Evolutionary conservation across 768 basidiomycete genomes (phyloP), one percentile per base, ranked within the genome.

Genomic region (Melanogaster broomeanus): DNA sequence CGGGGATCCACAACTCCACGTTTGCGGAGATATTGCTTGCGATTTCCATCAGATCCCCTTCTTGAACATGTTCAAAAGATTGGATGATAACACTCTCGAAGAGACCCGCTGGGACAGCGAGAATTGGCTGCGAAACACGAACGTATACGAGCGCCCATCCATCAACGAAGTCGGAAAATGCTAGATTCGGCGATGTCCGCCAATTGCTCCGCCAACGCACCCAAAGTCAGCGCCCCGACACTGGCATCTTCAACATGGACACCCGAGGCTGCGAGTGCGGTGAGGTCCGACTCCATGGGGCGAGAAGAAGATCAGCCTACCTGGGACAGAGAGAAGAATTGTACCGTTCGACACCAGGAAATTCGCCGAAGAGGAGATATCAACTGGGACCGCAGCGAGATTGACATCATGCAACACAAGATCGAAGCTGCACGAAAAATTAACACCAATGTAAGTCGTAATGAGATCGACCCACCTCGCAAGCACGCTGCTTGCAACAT

Each of bases 31-130:
- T 46, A 43, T 61, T 59, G 35, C 52, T 60, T 1, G 54, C 62
- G 12, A 68, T 56, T 18, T 68, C 66, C 12, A 66, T 28, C 11
- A 67, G 56, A 13, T 68, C 57, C 5, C 60, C 64, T 42, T 68
- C 66, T 18, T 45, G 44, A 13, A 60, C 60, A 37, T 68, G 64
- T 41, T 47, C 48, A 27, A 67, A 68, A 2, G 62, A 55, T 6
- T 64, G 61, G 21, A 67, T 42, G 8, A 65, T 55, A 25, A 67
- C 60, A 2, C 58, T 63, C 52, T 61, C 66, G 58, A 59, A 64
- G 2, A 57, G 51, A 22, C 54, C 50, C 3, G 49, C 25, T 4
- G 63, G 55, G 31, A 55, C 46, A 18, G 18, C 21, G 18, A 65
- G 53, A 0, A 52, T 59, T 2, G 63, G 45, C 12, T 52, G 24